Evolutionary conservation across 257 asterid genomes (phyloP).

Genomic region (Verbascum thapsus): DNA sequence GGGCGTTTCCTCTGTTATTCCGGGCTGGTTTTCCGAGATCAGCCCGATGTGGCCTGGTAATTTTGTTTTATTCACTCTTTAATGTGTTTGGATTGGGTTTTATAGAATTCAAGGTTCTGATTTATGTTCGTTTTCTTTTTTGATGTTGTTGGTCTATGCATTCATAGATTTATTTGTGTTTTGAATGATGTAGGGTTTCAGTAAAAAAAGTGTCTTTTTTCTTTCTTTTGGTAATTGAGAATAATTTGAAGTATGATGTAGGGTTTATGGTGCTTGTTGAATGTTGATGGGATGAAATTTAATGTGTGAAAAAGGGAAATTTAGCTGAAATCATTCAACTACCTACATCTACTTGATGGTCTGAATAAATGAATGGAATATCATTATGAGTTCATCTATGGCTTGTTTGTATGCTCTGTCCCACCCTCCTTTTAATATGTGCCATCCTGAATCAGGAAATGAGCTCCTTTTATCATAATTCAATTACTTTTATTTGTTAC

Average conservation of each 20-base stretch:
- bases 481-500: neutral
- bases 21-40: conserved; percentile 97
- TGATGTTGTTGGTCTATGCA: conserved; percentile 2
- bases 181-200: neutral
- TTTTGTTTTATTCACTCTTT: too few species aligned
- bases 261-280: conserved; percentile 14
- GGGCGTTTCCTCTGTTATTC: conserved; percentile 62
- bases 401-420: conserved; percentile 22
- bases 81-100: neutral
- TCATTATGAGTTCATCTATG: conserved; percentile 22
- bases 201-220: neutral
- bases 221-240: neutral
- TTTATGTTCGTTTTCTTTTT: neutral
- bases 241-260: neutral
- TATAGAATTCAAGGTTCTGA: too few species aligned
- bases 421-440: too few species aligned
- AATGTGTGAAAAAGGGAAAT: conserved; percentile 19
- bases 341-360: neutral
- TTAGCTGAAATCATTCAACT: conserved; percentile 21
- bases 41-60: conserved; percentile 98
- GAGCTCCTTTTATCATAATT: too few species aligned
- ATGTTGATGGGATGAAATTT: neutral
- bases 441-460: too few species aligned
- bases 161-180: neutral
- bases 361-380: conserved; percentile 2